Evolutionary conservation across 805 yeast species (phyloP).

Genomic region (Hanseniaspora clermontiae): DNA sequence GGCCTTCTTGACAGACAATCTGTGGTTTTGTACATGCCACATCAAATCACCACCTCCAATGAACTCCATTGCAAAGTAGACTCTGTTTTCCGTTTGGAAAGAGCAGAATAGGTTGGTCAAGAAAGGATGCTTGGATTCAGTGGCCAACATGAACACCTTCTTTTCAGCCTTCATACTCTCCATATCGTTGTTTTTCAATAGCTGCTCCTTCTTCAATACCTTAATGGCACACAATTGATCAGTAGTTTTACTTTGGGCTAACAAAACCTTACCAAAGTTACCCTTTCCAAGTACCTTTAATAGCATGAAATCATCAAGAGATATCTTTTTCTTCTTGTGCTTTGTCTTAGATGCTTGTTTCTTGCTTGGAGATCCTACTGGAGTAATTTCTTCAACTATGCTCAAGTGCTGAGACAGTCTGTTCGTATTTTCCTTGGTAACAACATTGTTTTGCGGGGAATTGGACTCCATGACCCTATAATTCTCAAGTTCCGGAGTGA

Average conservation of each 20-base stretch:
- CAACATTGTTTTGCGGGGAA: not conserved
- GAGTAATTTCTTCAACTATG: not conserved
- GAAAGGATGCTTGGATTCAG: conserved; percentile 84
- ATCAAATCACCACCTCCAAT: conserved; percentile 95
- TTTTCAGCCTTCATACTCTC: conserved; percentile 92
- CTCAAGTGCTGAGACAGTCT: not conserved
- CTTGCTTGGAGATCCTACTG: not conserved
- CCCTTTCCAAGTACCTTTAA: conserved; percentile 95
- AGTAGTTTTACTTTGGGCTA: conserved; percentile 83
- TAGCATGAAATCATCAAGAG: conserved; percentile 88
- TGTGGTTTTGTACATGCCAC: conserved; percentile 96
- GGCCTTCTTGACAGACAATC: conserved; percentile 81
- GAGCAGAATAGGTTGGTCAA: conserved; percentile 82
- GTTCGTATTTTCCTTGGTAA: conserved; percentile 9
- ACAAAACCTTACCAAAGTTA: conserved; percentile 95
- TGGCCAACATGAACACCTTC: conserved; percentile 73
- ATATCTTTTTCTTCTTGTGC: conserved; percentile 53
- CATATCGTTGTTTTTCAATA: conserved; percentile 89
- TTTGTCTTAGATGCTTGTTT: conserved; percentile 17
- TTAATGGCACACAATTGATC: conserved; percentile 83
- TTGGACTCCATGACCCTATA: conserved; percentile 6
- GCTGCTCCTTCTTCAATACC: conserved; percentile 89
- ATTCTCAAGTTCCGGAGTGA: not conserved
- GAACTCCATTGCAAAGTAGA: conserved; percentile 96
- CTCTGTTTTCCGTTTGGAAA: conserved; percentile 94